These are phyloP conservation scores for Madurella fahalii DNA, from an alignment of 2,329 filamentous ascomycete species.

Conservation along the genomic window DNA sequence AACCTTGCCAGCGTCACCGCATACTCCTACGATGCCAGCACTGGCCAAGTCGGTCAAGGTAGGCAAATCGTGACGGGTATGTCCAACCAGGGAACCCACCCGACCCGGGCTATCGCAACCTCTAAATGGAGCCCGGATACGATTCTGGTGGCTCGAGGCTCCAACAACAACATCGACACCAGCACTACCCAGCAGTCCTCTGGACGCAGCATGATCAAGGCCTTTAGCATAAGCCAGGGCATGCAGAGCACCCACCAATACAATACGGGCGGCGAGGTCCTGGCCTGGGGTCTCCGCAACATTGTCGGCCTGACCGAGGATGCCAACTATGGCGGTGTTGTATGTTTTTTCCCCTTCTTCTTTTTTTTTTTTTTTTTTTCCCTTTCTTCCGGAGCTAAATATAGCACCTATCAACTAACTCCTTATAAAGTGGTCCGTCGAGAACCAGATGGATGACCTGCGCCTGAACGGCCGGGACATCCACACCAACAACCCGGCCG, in stretches of 20 bases:
- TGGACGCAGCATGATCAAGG: conserved; percentile 51
- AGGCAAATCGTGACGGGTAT: conserved; percentile 47
- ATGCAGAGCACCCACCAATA: conserved; percentile 21
- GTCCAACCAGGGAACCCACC: conserved; percentile 42
- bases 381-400: no score
- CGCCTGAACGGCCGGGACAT: conserved; percentile 48
- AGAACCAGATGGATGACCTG: conserved; percentile 62
- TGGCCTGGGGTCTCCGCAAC: conserved; percentile 47
- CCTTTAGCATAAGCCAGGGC: conserved; percentile 47
- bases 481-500: conserved; percentile 58
- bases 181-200: conserved; percentile 39
- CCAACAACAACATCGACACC: conserved; percentile 48
- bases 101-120: conserved; percentile 50
- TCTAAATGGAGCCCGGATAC: conserved; percentile 42
- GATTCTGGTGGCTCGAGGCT: conserved; percentile 51
- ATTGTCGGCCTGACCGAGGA: conserved; percentile 58
- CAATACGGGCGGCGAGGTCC: conserved; percentile 17
- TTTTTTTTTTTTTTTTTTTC: not conserved
- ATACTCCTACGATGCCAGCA: conserved; percentile 47
- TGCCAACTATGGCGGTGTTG: conserved; percentile 30
- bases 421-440: conserved; percentile 43
- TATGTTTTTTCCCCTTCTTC: not conserved
- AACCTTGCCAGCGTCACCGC: conserved; percentile 42
- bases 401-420: not conserved
- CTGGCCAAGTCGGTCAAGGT: conserved; percentile 37